Conservation (phyloP, 2,329 filamentous ascomycete genomes). For the Diaporthe citri region DNA sequence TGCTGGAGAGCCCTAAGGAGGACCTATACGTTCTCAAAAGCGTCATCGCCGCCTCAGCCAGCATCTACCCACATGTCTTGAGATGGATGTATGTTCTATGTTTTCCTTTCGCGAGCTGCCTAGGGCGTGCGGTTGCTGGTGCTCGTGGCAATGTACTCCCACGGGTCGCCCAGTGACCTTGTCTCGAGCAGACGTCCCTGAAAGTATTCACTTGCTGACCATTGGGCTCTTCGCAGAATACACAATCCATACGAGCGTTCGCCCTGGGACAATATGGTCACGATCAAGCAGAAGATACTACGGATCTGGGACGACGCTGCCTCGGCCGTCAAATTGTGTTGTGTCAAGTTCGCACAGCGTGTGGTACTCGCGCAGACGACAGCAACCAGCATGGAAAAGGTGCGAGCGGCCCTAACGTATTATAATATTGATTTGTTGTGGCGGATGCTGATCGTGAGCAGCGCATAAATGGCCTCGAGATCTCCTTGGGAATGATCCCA, state of each 20-base stretch:
- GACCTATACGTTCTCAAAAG: conserved; percentile 87
- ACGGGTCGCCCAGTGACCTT: conserved; percentile 41
- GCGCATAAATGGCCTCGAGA: conserved; percentile 79
- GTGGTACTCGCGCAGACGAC: conserved; percentile 93
- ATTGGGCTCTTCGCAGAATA: conserved; percentile 71
- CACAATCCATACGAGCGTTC: conserved; percentile 84
- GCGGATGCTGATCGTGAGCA: conserved; percentile 48
- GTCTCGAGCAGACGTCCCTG: not conserved
- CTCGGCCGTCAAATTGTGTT: conserved; percentile 87
- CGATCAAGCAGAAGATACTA: conserved; percentile 90
- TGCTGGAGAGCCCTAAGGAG: conserved; percentile 78
- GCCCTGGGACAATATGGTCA: conserved; percentile 88
- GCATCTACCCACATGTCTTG: conserved; percentile 92
- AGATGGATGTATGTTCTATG: conserved; percentile 98
- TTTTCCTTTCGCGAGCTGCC: conserved; percentile 49
- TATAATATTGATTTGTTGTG: not conserved
- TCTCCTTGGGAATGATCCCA: conserved; percentile 88
- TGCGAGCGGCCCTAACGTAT: conserved; percentile 54
- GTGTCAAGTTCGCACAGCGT: conserved; percentile 96
- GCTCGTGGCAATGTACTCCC: conserved; percentile 28
- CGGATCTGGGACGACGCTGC: conserved; percentile 86
- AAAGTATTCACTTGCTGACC: conserved; percentile 27
- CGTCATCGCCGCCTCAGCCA: conserved; percentile 88
- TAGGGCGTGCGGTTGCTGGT: conserved; percentile 39
- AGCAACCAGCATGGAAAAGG: conserved; percentile 78